Conservation (phyloP, 805 yeast genomes). For the Metschnikowia amazonensis region DNA sequence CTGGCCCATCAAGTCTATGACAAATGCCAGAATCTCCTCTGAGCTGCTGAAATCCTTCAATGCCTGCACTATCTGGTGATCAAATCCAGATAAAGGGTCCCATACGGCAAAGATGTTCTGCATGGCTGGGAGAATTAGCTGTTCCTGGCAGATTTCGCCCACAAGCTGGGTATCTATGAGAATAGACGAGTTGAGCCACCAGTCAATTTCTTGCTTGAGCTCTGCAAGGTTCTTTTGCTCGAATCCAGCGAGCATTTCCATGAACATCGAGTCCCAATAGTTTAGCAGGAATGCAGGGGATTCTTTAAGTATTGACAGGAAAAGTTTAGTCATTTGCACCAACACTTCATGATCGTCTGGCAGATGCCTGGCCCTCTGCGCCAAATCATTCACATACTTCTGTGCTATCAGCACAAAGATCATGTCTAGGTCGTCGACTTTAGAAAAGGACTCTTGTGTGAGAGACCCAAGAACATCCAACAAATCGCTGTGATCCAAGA, state of each 20-base stretch:
- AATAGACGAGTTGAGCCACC: constrained; percentile 16
- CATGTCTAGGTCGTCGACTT: constrained; percentile 3
- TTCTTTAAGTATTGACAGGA: not conserved
- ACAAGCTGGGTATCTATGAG: constrained; percentile 11
- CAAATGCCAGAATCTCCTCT: not conserved
- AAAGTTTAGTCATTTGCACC: constrained; percentile 11
- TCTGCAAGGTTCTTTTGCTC: not conserved
- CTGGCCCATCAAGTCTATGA: constrained; percentile 7
- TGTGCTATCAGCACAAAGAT: constrained; percentile 9
- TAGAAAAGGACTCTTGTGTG: constrained; percentile 3
- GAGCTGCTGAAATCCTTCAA: constrained; percentile 7
- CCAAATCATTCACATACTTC: constrained; percentile 5
- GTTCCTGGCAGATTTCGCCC: constrained; percentile 8
- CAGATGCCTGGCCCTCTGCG: not conserved
- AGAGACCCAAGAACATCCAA: constrained; percentile 8
- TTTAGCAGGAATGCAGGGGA: constrained; percentile 3
- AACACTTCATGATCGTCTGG: not conserved
- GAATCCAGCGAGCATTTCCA: constrained; percentile 4
- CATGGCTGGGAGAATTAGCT: constrained; percentile 8
- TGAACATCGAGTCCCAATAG: constrained; percentile 14
- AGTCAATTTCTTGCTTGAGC: constrained; percentile 6
- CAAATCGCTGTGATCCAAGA: not conserved
- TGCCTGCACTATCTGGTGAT: constrained; percentile 7
- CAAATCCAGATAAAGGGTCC: constrained; percentile 8
- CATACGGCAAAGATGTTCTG: constrained; percentile 1